Percentiles rank a stretch among this genome's conserved stretches.
phyloP scores from a whole-genome alignment of 352 stramenopile genomes.

The Halophytophthora batemanensis region DNA sequence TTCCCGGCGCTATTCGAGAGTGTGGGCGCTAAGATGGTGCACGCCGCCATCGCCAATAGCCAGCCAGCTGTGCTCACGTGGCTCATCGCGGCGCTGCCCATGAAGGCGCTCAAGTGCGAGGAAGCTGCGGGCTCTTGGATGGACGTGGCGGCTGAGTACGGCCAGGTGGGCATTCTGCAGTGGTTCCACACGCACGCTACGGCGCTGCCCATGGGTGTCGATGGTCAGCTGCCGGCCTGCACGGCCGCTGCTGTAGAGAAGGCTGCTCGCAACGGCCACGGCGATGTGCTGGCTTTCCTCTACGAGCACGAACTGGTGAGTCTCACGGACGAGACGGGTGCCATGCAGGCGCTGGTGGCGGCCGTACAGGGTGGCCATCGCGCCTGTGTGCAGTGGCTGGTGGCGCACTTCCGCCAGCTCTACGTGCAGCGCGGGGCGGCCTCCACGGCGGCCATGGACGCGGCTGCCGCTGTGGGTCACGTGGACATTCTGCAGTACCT shows the following conservation, averaged over 20 bases:
- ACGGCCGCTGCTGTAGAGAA: slow-evolving; percentile 60
- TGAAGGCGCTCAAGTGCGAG: slow-evolving; percentile 70
- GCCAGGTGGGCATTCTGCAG: slow-evolving; percentile 56
- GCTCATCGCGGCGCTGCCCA: slow-evolving; percentile 53
- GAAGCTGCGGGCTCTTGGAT: slow-evolving; percentile 62
- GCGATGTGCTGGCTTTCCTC: slow-evolving; percentile 50
- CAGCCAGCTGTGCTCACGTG: slow-evolving; percentile 54
- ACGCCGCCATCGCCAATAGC: slow-evolving; percentile 57
- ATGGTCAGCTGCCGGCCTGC: slow-evolving; percentile 44
- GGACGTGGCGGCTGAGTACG: slow-evolving; percentile 67
- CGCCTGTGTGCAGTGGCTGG: slow-evolving; percentile 56
- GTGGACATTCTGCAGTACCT: slow-evolving; percentile 60
- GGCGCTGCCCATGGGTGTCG: slow-evolving; percentile 52
- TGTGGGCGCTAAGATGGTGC: slow-evolving; percentile 57
- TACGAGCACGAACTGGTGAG: slow-evolving; percentile 52
- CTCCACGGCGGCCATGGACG: slow-evolving; percentile 47
- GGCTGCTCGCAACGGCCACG: slow-evolving; percentile 63
- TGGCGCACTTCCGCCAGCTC: slow-evolving; percentile 40
- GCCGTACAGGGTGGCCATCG: slow-evolving; percentile 49
- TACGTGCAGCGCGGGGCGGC: slow-evolving; percentile 26
- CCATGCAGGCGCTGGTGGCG: slow-evolving; percentile 53
- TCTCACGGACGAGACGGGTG: slow-evolving; percentile 36
- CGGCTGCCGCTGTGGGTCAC: slow-evolving; percentile 43
- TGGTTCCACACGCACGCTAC: slow-evolving; percentile 66
- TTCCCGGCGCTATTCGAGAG: slow-evolving; percentile 52